Conservation (phyloP, 306 rosid species). For the Rosa multiflora region DNA sequence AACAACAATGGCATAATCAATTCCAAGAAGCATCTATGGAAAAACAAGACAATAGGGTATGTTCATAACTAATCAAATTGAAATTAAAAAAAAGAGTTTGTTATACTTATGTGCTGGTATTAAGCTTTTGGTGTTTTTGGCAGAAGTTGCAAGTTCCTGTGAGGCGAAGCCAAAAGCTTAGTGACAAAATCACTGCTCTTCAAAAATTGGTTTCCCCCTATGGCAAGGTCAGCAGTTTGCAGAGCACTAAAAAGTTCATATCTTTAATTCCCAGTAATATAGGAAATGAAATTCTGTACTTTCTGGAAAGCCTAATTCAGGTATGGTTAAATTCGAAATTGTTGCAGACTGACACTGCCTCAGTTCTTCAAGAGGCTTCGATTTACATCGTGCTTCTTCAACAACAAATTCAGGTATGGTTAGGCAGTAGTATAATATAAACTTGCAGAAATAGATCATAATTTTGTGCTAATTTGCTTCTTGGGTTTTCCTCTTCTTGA, state of each 20-base stretch:
- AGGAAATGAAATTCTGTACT: neutral
- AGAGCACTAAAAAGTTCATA: neutral
- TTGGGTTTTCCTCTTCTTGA: neutral
- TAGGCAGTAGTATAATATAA: neutral
- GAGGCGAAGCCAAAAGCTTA: constrained; percentile 68
- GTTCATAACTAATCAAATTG: neutral
- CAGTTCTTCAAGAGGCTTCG: constrained; percentile 85
- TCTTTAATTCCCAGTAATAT: neutral
- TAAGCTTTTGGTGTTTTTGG: constrained; percentile 9
- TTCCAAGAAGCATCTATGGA: constrained; percentile 12
- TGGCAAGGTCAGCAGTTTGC: constrained; percentile 55
- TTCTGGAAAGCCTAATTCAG: neutral
- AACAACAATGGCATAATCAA: constrained; percentile 35
- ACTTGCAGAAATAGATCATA: neutral
- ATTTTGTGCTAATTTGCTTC: neutral
- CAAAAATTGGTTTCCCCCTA: constrained; percentile 83
- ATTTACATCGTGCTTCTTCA: constrained; percentile 63
- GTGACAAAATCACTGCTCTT: constrained; percentile 62
- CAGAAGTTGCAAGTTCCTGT: constrained; percentile 35
- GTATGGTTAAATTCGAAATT: neutral
- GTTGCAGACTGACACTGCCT: constrained; percentile 72
- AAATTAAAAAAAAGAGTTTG: neutral
- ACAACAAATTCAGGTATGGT: constrained; percentile 54
- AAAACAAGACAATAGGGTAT: constrained; percentile 32
- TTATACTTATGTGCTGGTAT: neutral